Evolutionary conservation across 2,329 filamentous ascomycete genomes (phyloP).

Genomic region (Colletotrichum cuscutae): DNA sequence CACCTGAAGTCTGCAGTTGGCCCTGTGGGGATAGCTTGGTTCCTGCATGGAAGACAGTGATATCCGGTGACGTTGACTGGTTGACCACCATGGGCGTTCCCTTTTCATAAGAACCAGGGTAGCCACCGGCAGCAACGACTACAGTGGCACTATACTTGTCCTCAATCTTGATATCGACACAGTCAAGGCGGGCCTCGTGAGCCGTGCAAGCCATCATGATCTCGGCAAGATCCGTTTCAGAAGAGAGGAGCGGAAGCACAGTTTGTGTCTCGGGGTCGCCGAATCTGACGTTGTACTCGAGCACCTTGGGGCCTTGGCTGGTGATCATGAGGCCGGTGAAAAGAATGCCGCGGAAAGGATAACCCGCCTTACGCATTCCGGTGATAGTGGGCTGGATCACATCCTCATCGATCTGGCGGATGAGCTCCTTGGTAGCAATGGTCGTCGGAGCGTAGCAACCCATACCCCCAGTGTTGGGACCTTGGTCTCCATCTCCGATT

Average conservation of each 20-base stretch:
- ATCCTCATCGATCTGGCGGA: constrained; percentile 66
- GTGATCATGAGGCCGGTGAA: constrained; percentile 91
- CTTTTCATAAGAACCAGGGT: constrained; percentile 82
- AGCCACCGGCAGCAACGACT: constrained; percentile 85
- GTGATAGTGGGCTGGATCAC: constrained; percentile 67
- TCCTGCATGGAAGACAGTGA: constrained; percentile 87
- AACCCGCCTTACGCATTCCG: constrained; percentile 81
- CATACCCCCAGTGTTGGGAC: constrained; percentile 81
- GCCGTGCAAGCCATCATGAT: constrained; percentile 82
- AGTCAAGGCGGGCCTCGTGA: constrained; percentile 71
- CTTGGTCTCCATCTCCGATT: constrained; percentile 73
- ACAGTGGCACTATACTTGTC: constrained; percentile 80
- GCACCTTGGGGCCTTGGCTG: constrained; percentile 76
- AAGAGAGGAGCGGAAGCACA: constrained; percentile 77
- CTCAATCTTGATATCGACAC: constrained; percentile 71
- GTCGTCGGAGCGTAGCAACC: constrained; percentile 76
- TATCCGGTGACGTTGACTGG: constrained; percentile 52
- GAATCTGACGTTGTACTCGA: constrained; percentile 92
- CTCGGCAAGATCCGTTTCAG: constrained; percentile 82
- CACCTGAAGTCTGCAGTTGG: constrained; percentile 77
- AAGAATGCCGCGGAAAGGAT: constrained; percentile 74
- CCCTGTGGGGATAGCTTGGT: constrained; percentile 67
- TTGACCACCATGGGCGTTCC: constrained; percentile 65
- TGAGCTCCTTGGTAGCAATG: constrained; percentile 60
- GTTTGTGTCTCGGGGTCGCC: constrained; percentile 91